These are phyloP conservation scores for Hydnum rufescens DNA, from an alignment of 768 basidiomycete genomes.

Conservation along the genomic window DNA sequence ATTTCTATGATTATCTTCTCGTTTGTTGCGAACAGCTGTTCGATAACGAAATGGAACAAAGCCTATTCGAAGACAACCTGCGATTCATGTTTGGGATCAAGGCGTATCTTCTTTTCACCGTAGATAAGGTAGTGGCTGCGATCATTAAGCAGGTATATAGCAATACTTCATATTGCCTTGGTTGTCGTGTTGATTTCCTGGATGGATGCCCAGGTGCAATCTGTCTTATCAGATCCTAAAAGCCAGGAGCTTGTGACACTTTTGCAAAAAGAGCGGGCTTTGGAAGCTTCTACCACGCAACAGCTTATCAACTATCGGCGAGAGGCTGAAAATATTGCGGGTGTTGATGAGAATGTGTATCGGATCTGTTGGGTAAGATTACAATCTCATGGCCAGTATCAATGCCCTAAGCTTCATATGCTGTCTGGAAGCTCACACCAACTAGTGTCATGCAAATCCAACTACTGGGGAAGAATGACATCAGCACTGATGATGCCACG, in stretches of 20 bases:
- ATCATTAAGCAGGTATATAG: constrained; percentile 73
- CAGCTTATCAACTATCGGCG: constrained; percentile 22
- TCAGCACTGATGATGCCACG: constrained; percentile 24
- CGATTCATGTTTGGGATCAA: constrained; percentile 83
- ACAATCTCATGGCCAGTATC: background rate
- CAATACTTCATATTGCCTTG: background rate
- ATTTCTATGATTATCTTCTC: constrained; percentile 75
- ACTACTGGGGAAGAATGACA: constrained; percentile 23
- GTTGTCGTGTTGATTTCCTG: constrained; percentile 28
- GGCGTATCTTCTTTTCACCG: constrained; percentile 81
- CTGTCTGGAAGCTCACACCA: constrained; percentile 14
- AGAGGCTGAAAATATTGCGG: constrained; percentile 21
- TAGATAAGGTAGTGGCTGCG: constrained; percentile 79
- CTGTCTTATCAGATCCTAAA: constrained; percentile 62
- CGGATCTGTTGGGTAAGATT: constrained; percentile 23
- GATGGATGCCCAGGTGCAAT: constrained; percentile 46
- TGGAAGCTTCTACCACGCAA: constrained; percentile 14
- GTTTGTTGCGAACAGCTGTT: constrained; percentile 87
- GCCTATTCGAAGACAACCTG: constrained; percentile 90
- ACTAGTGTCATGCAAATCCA: constrained; percentile 19
- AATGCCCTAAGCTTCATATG: background rate
- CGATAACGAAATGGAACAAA: constrained; percentile 78
- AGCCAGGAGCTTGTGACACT: constrained; percentile 72
- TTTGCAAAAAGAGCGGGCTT: constrained; percentile 39
- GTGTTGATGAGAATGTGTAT: constrained; percentile 24